Evolutionary conservation across 352 stramenopile genomes (phyloP), one percentile per base, ranked within the genome.

Genomic region (Phytophthora idaei): DNA sequence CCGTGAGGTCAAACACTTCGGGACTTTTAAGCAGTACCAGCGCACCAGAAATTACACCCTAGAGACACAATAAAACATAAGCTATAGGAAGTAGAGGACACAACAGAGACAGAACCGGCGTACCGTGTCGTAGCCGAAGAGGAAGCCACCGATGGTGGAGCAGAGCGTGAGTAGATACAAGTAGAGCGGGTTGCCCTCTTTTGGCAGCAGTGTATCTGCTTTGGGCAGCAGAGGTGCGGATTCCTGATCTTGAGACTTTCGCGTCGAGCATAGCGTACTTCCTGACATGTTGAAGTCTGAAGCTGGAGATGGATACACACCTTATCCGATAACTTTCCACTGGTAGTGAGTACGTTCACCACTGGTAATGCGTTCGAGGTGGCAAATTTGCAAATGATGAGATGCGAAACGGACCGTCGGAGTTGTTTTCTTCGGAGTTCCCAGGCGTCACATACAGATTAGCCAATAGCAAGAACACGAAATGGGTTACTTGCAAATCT

Each of bases 121-220:
- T 7, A 85, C 77, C 49, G 86, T 94, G 70, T 94, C 86, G 73
- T 94, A 94, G 49, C 83, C 86, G 59, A 94, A 94, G 55, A 94
- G 79, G 67, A 94, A 94, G 62, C 85, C 85, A 37, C 85, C 83
- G 63, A 92, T 85, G 17, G 85, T 87, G 15, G 85, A 81, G 67
- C 81, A 90, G 64, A 76, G 65, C 47, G 81, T 94, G 34, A 94
- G 74, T n/a, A 93, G 61, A 27, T 85, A 90, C 28, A 93, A 66
- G 48, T 71, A 71, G 4, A 72, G 57, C 15, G 61, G 64, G 12
- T 61, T 66, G 36, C 42, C 56, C n/a, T 57, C 57, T 25, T 66
- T 71, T 14, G 64, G 55, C 15, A 55, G n/a, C 37, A 70, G 5
- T 1, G 50, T 17, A 29, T 74, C 50, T 28, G 34, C 31, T 12